Conservation (phyloP, 139 green algal species). For the Marvania coccoides region DNA sequence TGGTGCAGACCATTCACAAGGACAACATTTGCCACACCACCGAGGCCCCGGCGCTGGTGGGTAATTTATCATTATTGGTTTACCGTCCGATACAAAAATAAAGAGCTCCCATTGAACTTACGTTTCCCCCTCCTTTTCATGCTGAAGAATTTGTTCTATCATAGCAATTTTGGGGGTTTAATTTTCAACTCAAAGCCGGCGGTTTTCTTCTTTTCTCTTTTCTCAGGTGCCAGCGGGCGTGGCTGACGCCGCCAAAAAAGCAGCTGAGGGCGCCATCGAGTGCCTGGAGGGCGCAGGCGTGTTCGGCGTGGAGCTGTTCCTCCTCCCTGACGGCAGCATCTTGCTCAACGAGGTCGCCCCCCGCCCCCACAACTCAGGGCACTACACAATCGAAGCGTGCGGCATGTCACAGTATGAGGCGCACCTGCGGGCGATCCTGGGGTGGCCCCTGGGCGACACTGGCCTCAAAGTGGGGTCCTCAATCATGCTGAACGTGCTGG, state of each 20-base stretch:
- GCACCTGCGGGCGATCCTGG: constrained; percentile 88
- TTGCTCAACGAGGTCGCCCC: constrained; percentile 95
- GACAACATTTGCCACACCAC: constrained; percentile 92
- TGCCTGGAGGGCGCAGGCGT: constrained; percentile 81
- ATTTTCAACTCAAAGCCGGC: too few species aligned
- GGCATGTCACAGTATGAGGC: constrained; percentile 85
- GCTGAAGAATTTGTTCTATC: too few species aligned
- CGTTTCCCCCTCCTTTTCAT: too few species aligned
- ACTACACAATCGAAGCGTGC: constrained; percentile 97
- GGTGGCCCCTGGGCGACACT: constrained; percentile 88
- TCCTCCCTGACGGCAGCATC: constrained; percentile 69
- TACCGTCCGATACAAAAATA: too few species aligned
- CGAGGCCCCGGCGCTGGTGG: constrained; percentile 73
- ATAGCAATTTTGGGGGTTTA: too few species aligned
- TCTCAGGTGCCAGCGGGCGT: constrained; percentile 6
- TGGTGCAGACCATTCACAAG: constrained; percentile 92
- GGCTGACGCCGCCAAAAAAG: constrained; percentile 14
- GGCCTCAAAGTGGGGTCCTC: constrained; percentile 43
- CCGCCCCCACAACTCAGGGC: constrained; percentile 93
- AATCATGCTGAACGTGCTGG: constrained; percentile 69
- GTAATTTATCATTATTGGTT: too few species aligned
- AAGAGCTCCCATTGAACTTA: too few species aligned
- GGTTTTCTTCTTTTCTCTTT: too few species aligned
- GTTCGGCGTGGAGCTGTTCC: constrained; percentile 97
- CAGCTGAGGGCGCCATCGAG: constrained; percentile 45